Evolutionary conservation across 306 rosid species (phyloP).

Genomic region (Abrus pulchellus): DNA sequence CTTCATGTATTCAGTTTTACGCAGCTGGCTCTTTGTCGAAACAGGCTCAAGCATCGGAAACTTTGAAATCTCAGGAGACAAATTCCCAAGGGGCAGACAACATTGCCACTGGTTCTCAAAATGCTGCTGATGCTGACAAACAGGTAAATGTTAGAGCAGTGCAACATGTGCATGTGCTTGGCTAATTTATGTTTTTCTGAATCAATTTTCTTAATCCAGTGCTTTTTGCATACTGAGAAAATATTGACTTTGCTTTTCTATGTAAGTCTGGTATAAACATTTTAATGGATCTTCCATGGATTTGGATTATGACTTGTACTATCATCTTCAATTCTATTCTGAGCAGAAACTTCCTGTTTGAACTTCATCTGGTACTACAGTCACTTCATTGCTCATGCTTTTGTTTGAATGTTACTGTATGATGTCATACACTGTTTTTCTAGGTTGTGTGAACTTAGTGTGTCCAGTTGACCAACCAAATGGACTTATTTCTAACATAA

Average conservation of each 20-base stretch:
- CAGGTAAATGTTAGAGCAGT: conserved; percentile 52
- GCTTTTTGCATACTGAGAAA: conserved; percentile 5
- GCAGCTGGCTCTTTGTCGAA: conserved; percentile 39
- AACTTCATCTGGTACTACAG: neutral
- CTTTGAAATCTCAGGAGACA: conserved; percentile 61
- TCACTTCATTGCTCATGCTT: neutral
- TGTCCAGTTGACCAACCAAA: neutral
- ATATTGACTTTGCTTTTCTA: conserved; percentile 1
- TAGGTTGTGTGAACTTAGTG: neutral
- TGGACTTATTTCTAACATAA: conserved; percentile 9
- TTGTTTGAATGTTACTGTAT: conserved; percentile 10
- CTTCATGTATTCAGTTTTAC: conserved; percentile 39
- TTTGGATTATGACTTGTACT: neutral
- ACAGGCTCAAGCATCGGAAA: conserved; percentile 74
- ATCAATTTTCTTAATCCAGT: neutral
- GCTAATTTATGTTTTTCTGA: neutral
- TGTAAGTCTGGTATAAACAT: neutral
- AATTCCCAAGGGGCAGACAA: conserved; percentile 58
- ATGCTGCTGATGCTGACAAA: conserved; percentile 51
- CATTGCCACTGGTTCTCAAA: conserved; percentile 51
- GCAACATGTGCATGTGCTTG: conserved; percentile 39
- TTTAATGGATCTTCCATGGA: neutral
- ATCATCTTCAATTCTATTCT: conserved; percentile 1
- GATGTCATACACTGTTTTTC: neutral
- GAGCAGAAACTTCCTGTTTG: conserved; percentile 10